Conservation (phyloP, 1,284 basidiomycete genomes). For the Melampsora americana region DNA sequence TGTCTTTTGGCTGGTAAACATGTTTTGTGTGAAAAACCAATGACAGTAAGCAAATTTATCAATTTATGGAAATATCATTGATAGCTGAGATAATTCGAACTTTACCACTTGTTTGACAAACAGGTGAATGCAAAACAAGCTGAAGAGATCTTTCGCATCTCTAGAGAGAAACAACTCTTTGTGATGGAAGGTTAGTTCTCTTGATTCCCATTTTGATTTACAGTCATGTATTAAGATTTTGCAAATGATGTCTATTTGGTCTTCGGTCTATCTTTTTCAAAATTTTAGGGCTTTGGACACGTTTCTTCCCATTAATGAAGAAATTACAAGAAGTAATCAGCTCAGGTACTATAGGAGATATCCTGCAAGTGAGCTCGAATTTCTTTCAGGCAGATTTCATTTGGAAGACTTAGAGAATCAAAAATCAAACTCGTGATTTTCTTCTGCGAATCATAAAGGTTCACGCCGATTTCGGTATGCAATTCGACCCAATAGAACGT, state of each 20-base stretch:
- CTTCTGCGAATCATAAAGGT: constrained; percentile 53
- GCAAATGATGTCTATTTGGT: neutral
- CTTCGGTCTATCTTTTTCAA: too few relatives aligned
- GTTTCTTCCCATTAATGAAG: constrained; percentile 68
- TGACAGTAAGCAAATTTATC: constrained; percentile 24
- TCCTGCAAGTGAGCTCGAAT: constrained; percentile 12
- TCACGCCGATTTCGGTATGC: constrained; percentile 58
- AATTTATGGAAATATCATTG: too few relatives aligned
- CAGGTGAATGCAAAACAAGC: constrained; percentile 58
- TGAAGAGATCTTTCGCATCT: constrained; percentile 66
- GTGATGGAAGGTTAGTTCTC: constrained; percentile 57
- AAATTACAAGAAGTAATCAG: constrained; percentile 64
- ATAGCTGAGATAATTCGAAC: too few relatives aligned
- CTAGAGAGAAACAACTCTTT: constrained; percentile 59
- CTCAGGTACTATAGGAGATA: constrained; percentile 27
- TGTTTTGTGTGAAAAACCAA: constrained; percentile 60
- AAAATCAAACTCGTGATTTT: too few relatives aligned
- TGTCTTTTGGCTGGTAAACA: constrained; percentile 77
- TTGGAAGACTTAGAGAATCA: too few relatives aligned
- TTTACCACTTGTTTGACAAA: too few relatives aligned
- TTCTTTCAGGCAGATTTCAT: too few relatives aligned
- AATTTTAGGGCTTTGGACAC: constrained; percentile 70
- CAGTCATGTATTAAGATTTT: too few relatives aligned
- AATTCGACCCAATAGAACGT: constrained; percentile 35
- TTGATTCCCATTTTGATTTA: too few relatives aligned